phyloP scores from a whole-genome alignment of 106 monocot species.

The Allium cepa region DNA sequence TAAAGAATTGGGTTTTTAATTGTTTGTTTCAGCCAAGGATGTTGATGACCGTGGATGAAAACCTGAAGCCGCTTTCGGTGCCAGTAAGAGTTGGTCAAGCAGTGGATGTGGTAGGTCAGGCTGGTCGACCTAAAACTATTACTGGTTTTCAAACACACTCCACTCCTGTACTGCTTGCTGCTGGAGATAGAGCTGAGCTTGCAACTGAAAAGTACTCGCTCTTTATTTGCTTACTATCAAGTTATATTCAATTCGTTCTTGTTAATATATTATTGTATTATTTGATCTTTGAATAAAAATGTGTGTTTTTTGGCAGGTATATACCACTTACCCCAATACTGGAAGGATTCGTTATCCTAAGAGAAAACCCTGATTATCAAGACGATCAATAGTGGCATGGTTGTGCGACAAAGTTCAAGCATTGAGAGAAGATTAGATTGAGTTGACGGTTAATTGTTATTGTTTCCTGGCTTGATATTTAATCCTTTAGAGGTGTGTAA shows the following conservation, averaged over 20 bases:
- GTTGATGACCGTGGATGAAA: conserved; percentile 95
- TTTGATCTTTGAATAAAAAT: background rate
- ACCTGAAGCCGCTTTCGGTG: conserved; percentile 82
- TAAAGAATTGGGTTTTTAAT: background rate
- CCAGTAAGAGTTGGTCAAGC: conserved; percentile 93
- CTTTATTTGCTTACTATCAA: background rate
- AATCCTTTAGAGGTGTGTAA: too few relatives aligned
- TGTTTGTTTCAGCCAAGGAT: conserved; percentile 72
- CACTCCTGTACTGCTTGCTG: conserved; percentile 89
- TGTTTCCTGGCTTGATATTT: too few relatives aligned
- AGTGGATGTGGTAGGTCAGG: conserved; percentile 94
- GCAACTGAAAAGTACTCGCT: conserved; percentile 87
- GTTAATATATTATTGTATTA: background rate
- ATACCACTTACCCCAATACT: conserved; percentile 68
- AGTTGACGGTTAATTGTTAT: too few relatives aligned
- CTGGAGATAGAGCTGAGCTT: conserved; percentile 94
- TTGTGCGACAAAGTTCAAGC: background rate
- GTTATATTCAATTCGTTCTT: background rate
- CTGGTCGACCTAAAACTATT: conserved; percentile 89
- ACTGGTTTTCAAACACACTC: conserved; percentile 98
- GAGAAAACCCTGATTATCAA: conserved; percentile 78
- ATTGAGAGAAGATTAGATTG: too few relatives aligned
- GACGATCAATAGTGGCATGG: conserved; percentile 29
- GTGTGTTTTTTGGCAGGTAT: conserved; percentile 42
- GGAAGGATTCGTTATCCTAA: conserved; percentile 97